These are phyloP conservation scores for Torulaspora microellipsoides DNA, from an alignment of 805 yeast species.

Conservation along the genomic window DNA sequence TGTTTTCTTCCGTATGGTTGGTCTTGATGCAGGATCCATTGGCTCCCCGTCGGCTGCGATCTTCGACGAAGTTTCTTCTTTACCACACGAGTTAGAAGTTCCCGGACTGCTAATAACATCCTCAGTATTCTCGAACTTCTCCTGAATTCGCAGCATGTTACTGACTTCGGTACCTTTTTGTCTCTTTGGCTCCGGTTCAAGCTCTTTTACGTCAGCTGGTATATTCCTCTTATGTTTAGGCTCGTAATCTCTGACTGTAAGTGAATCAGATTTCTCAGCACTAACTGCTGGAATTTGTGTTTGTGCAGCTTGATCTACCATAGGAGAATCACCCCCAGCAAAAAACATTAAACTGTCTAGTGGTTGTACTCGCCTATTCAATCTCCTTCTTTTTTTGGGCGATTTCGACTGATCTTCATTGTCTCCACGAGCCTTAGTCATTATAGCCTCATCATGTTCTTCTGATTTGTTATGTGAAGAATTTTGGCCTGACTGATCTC, in stretches of 20 bases:
- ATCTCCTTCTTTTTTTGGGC: slow-evolving; percentile 18
- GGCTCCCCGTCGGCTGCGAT: background rate
- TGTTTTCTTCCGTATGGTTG: slow-evolving; percentile 2
- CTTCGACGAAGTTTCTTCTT: no score
- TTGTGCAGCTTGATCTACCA: background rate
- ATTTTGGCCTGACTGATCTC: background rate
- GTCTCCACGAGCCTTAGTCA: background rate
- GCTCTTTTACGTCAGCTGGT: no score
- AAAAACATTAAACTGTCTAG: slow-evolving; percentile 37
- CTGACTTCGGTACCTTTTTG: no score
- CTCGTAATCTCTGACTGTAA: no score
- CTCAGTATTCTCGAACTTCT: no score
- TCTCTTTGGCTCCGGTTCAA: no score
- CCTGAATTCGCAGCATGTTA: no score
- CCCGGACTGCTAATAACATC: no score
- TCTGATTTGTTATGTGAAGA: slow-evolving; percentile 3
- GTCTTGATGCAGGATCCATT: background rate
- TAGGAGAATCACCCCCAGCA: slow-evolving; percentile 35
- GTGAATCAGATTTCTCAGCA: no score
- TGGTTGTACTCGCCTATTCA: slow-evolving; percentile 30
- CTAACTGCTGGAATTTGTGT: no score
- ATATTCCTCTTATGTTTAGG: no score
- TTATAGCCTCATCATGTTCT: background rate
- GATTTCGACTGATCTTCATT: background rate
- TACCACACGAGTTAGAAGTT: no score